Evolutionary conservation across 2,329 filamentous ascomycete genomes (phyloP).

Genomic region (Diaporthe sp.): DNA sequence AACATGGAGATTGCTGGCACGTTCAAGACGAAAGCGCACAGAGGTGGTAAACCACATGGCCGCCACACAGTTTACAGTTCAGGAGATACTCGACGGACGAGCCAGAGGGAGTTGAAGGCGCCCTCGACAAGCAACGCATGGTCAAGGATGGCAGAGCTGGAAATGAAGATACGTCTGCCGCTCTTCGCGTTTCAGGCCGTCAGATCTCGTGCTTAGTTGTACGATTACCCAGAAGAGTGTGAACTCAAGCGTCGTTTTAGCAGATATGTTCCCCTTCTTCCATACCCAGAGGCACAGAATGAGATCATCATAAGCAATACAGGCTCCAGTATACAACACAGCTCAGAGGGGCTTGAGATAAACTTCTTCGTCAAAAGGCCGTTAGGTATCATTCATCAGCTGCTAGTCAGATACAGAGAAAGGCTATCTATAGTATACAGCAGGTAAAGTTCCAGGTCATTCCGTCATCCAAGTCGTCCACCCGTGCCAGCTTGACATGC

Average conservation of each 20-base stretch:
- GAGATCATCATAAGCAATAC: not conserved
- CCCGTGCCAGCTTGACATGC: not conserved
- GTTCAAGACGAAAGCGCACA: not conserved
- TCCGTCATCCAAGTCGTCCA: slow-evolving; percentile 9
- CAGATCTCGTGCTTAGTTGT: not conserved
- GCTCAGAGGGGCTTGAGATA: not conserved
- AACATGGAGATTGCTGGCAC: not conserved
- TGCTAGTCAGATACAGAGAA: slow-evolving; percentile 29
- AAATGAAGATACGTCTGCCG: not conserved
- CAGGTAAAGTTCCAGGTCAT: slow-evolving; percentile 30
- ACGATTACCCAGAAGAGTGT: not conserved
- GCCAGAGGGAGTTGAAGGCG: not conserved
- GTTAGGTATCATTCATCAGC: slow-evolving; percentile 35
- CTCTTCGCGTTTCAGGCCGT: no score
- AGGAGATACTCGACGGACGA: not conserved
- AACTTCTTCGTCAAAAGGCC: slow-evolving; percentile 1
- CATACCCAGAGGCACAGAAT: no score
- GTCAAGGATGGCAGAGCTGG: not conserved
- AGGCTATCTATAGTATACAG: slow-evolving; percentile 36
- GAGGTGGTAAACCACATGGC: not conserved
- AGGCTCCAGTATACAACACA: not conserved
- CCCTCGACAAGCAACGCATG: slow-evolving; percentile 6
- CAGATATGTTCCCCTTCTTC: not conserved
- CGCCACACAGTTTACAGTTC: no score
- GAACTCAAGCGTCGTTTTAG: not conserved